These are phyloP conservation scores for Viola odorata DNA, from an alignment of 345 rosid genomes.

Conservation along the genomic window DNA sequence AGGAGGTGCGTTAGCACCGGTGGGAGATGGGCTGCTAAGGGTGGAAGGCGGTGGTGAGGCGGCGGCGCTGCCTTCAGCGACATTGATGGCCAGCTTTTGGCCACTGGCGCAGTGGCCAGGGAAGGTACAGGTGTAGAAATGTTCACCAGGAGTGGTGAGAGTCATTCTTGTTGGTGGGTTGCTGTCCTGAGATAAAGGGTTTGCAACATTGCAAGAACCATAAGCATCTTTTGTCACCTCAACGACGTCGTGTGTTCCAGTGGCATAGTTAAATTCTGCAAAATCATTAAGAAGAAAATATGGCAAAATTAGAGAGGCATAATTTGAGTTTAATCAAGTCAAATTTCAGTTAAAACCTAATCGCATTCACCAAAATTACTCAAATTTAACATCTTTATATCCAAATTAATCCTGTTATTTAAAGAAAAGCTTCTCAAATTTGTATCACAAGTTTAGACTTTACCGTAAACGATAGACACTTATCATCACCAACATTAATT, in stretches of 20 bases:
- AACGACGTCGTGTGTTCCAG: conserved; percentile 16
- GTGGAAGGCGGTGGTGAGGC: conserved; percentile 3
- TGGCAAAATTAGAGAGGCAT: neutral
- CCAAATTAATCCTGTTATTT: too few relatives aligned
- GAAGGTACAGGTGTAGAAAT: conserved; percentile 18
- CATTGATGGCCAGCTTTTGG: conserved; percentile 23
- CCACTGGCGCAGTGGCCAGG: conserved; percentile 19
- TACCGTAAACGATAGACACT: too few relatives aligned
- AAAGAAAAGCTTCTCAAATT: too few relatives aligned
- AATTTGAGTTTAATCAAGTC: neutral
- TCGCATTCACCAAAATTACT: too few relatives aligned
- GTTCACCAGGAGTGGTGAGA: conserved; percentile 12
- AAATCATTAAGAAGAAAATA: neutral
- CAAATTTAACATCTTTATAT: too few relatives aligned
- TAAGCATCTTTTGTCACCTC: conserved; percentile 17
- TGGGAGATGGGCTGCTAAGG: conserved; percentile 21
- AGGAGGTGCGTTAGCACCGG: conserved; percentile 23
- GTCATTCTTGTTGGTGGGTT: conserved; percentile 17
- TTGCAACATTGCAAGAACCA: conserved; percentile 13
- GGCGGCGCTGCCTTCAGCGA: conserved; percentile 11
- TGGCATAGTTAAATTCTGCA: conserved; percentile 18
- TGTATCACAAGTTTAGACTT: too few relatives aligned
- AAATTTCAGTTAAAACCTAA: too few relatives aligned
- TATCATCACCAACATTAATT: too few relatives aligned
- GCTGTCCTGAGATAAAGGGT: neutral